phyloP scores from a whole-genome alignment of 352 stramenopile genomes.

The Vaucheria bursata region DNA sequence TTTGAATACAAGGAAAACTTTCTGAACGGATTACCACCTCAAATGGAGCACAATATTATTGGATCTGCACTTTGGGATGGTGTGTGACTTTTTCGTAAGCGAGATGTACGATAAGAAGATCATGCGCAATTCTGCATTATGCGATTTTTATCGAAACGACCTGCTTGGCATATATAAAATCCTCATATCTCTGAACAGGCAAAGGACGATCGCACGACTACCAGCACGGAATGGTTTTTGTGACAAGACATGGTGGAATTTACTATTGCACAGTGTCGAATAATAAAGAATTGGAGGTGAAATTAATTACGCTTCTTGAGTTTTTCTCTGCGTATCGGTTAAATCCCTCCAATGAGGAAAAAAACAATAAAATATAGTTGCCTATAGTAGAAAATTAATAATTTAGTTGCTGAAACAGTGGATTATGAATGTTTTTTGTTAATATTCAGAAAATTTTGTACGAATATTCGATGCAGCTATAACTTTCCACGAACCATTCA shows the following conservation, averaged over 20 bases:
- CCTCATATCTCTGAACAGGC: constrained; percentile 17
- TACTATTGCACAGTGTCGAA: constrained; percentile 35
- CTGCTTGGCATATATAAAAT: background rate
- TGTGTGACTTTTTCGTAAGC: constrained; percentile 13
- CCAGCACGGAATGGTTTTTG: constrained; percentile 30
- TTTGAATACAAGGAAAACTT: constrained; percentile 38
- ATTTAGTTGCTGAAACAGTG: too few species aligned
- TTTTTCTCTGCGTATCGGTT: too few species aligned
- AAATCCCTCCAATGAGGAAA: too few species aligned
- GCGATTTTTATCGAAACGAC: background rate
- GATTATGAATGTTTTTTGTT: too few species aligned
- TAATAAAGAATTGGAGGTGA: constrained; percentile 5
- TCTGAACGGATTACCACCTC: constrained; percentile 19
- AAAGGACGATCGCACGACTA: constrained; percentile 26
- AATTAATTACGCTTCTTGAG: too few species aligned
- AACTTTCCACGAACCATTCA: too few species aligned
- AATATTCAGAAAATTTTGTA: too few species aligned
- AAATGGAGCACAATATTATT: constrained; percentile 34
- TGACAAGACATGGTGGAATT: constrained; percentile 31
- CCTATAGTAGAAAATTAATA: too few species aligned
- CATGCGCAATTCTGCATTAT: background rate
- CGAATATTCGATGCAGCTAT: too few species aligned
- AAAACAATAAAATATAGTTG: too few species aligned
- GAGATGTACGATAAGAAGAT: background rate
- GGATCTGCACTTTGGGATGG: constrained; percentile 35